These are phyloP conservation scores for Quercus alba DNA, from an alignment of 306 rosid genomes.

Conservation along the genomic window DNA sequence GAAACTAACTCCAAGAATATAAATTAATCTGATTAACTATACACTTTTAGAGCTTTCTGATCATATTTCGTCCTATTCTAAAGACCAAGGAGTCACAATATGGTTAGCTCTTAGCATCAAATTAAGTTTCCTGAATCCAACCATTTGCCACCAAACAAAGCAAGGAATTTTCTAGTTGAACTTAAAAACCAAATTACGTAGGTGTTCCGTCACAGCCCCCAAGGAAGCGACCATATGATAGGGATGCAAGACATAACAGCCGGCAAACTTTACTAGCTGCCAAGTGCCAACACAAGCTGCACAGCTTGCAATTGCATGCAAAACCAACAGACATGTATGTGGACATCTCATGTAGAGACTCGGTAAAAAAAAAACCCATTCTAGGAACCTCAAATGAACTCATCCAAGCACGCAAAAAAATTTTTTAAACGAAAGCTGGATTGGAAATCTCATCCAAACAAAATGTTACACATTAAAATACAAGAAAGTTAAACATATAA, in stretches of 20 bases:
- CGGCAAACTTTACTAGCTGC: no score
- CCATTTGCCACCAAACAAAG: no score
- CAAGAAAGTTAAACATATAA: not conserved
- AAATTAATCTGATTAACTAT: not conserved
- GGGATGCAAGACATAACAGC: no score
- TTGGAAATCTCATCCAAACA: not conserved
- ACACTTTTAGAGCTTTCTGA: not conserved
- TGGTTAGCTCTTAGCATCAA: no score
- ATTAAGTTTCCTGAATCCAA: no score
- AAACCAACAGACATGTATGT: not conserved
- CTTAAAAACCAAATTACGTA: no score
- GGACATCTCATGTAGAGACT: not conserved
- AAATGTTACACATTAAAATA: not conserved
- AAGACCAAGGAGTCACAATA: no score
- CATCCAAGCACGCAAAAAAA: not conserved
- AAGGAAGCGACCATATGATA: no score
- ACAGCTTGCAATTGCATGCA: not conserved
- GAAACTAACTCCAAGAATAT: not conserved
- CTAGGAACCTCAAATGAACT: not conserved
- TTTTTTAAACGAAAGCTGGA: not conserved
- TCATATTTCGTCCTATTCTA: not conserved
- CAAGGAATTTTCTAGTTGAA: no score
- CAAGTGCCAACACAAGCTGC: not conserved
- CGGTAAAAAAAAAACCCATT: not conserved
- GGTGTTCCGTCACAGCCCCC: no score